Conservation (phyloP, 495 filamentous ascomycete genomes). For the Talaromyces proteolyticus region DNA sequence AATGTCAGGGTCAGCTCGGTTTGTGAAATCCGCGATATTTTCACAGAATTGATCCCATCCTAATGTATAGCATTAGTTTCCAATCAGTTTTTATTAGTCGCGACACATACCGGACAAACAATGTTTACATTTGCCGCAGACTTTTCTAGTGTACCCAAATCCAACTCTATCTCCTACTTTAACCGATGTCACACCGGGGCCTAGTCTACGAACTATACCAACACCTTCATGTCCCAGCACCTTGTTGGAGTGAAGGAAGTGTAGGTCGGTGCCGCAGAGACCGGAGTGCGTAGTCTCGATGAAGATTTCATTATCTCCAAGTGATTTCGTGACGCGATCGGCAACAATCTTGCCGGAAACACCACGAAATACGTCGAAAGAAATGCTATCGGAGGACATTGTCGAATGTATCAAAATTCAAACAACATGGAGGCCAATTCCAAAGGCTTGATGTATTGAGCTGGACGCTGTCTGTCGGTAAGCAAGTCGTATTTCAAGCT, state of each 20-base stretch:
- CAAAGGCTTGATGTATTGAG: no score
- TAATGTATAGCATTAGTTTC: not conserved
- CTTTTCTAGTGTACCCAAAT: slow-evolving; percentile 45
- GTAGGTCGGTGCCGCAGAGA: slow-evolving; percentile 38
- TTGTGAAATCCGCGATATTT: slow-evolving; percentile 41
- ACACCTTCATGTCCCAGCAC: slow-evolving; percentile 54
- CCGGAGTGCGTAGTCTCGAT: slow-evolving; percentile 41
- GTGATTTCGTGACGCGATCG: slow-evolving; percentile 19
- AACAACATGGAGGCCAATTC: no score
- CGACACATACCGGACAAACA: slow-evolving; percentile 48
- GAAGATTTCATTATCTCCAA: slow-evolving; percentile 31
- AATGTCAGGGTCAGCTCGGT: slow-evolving; percentile 38
- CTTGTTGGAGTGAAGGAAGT: slow-evolving; percentile 36
- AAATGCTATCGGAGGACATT: slow-evolving; percentile 11
- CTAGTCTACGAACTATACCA: slow-evolving; percentile 41
- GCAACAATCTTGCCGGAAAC: slow-evolving; percentile 24
- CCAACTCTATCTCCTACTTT: slow-evolving; percentile 45
- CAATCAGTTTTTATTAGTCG: slow-evolving; percentile 3
- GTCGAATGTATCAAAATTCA: no score
- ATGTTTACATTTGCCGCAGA: slow-evolving; percentile 47
- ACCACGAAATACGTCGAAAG: slow-evolving; percentile 27
- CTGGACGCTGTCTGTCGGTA: no score
- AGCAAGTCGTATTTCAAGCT: no score
- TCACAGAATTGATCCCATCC: slow-evolving; percentile 16
- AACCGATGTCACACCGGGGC: slow-evolving; percentile 7